Percentiles rank a stretch among this genome's conserved stretches.
These are phyloP conservation scores for Penicillium lagena DNA, from an alignment of 495 filamentous ascomycete species.

Conservation along the genomic window DNA sequence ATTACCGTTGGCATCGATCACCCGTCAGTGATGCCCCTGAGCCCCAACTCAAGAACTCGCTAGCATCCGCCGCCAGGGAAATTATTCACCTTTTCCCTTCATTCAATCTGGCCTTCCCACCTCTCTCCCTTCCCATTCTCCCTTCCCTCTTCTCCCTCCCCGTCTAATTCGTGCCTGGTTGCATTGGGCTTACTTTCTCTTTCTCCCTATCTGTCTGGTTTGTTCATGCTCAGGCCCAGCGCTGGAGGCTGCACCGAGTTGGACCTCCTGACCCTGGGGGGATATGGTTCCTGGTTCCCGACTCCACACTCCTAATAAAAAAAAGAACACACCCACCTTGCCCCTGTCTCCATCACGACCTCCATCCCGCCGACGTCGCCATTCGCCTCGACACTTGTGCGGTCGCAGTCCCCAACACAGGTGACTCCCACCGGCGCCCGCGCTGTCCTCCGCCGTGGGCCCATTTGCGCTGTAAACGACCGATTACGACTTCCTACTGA, in stretches of 20 bases:
- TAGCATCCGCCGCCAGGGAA: conserved; percentile 20
- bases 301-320: conserved; percentile 21
- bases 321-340: conserved; percentile 14
- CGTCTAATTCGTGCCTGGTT: conserved; percentile 4
- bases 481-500: conserved; percentile 32
- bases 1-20: conserved; percentile 2
- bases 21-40: conserved; percentile 14
- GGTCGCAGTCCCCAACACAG: neutral
- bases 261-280: too few relatives aligned
- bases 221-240: conserved; percentile 1
- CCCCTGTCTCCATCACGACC: neutral
- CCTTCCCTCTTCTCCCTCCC: conserved; percentile 7
- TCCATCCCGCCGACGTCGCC: neutral
- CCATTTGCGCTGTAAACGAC: conserved; percentile 27
- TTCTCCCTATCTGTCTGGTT: conserved; percentile 1
- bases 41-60: neutral
- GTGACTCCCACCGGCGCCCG: neutral
- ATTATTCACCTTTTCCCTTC: conserved; percentile 5
- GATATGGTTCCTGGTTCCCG: conserved; percentile 20
- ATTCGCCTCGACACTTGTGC: conserved; percentile 2
- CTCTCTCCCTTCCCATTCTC: neutral
- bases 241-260: too few relatives aligned
- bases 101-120: too few relatives aligned
- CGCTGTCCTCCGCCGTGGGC: conserved; percentile 5
- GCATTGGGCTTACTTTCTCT: conserved; percentile 6